phyloP scores from a whole-genome alignment of 768 basidiomycete genomes.

The Boletales sp. region DNA sequence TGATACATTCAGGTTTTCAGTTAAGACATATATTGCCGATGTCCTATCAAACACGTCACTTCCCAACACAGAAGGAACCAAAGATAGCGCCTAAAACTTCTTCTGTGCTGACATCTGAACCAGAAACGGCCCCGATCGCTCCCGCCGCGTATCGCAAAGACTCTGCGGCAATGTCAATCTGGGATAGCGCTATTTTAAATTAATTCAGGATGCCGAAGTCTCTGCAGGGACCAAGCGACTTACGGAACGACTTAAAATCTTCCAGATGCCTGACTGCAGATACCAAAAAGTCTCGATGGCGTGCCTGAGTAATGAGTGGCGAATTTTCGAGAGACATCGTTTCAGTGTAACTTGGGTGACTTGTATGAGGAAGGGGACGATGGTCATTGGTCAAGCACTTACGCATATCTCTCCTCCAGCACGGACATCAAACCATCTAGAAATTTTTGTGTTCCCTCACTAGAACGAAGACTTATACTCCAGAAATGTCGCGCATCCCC shows the following conservation, averaged over 20 bases:
- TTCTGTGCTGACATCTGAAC: constrained; percentile 68
- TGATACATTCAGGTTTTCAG: constrained; percentile 1
- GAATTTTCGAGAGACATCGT: constrained; percentile 17
- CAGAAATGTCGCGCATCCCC: constrained; percentile 35
- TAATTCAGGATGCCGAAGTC: background rate
- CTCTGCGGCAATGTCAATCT: constrained; percentile 81
- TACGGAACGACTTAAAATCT: constrained; percentile 30
- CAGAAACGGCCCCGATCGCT: constrained; percentile 82
- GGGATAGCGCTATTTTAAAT: constrained; percentile 48
- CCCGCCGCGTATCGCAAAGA: constrained; percentile 83
- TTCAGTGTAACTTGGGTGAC: constrained; percentile 16
- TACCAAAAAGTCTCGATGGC: constrained; percentile 77
- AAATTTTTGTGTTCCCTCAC: constrained; percentile 56
- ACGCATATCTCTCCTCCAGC: constrained; percentile 34
- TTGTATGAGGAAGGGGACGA: background rate
- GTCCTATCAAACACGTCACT: constrained; percentile 35
- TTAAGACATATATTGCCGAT: no score
- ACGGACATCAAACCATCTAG: constrained; percentile 52
- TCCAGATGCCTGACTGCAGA: constrained; percentile 44
- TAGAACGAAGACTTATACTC: constrained; percentile 59
- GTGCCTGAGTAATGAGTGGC: constrained; percentile 74
- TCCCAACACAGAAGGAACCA: constrained; percentile 86
- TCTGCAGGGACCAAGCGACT: constrained; percentile 4
- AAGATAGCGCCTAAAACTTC: constrained; percentile 83
- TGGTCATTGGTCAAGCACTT: background rate